Evolutionary conservation across 148 eudicot species (phyloP).

Genomic region (Heliamphora exappendiculata): DNA sequence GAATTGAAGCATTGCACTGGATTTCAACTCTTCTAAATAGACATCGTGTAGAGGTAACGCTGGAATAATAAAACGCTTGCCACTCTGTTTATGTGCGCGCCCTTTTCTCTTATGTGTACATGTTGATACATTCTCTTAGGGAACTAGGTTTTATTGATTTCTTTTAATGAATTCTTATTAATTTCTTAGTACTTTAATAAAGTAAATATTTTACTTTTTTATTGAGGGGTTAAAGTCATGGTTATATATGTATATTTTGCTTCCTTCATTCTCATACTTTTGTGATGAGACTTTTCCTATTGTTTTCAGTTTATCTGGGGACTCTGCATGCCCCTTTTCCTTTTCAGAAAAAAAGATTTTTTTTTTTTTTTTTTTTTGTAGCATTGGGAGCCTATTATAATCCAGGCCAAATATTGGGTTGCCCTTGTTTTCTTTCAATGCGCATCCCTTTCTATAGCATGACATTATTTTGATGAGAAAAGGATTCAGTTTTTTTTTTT

Average conservation of each 20-base stretch:
- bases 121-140: not conserved
- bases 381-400: not conserved
- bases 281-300: not conserved
- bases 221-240: not conserved
- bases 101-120: not conserved
- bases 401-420: not conserved
- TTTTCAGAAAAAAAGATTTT: too few relatives aligned
- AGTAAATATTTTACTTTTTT: not conserved
- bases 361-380: too few relatives aligned
- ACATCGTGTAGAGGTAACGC: constrained; percentile 65
- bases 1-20: constrained; percentile 95
- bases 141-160: too few relatives aligned
- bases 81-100: not conserved
- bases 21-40: constrained; percentile 77
- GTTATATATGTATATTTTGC: not conserved
- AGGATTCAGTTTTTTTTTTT: constrained; percentile 12
- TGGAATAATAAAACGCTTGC: not conserved
- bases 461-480: constrained; percentile 13
- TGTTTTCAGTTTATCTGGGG: not conserved
- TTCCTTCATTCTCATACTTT: too few relatives aligned
- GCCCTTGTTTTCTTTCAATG: not conserved
- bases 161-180: too few relatives aligned
- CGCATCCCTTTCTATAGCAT: not conserved
- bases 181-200: too few relatives aligned
- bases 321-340: not conserved